phyloP scores from a whole-genome alignment of 495 filamentous ascomycete genomes.

The Trichoderma asperelloides region DNA sequence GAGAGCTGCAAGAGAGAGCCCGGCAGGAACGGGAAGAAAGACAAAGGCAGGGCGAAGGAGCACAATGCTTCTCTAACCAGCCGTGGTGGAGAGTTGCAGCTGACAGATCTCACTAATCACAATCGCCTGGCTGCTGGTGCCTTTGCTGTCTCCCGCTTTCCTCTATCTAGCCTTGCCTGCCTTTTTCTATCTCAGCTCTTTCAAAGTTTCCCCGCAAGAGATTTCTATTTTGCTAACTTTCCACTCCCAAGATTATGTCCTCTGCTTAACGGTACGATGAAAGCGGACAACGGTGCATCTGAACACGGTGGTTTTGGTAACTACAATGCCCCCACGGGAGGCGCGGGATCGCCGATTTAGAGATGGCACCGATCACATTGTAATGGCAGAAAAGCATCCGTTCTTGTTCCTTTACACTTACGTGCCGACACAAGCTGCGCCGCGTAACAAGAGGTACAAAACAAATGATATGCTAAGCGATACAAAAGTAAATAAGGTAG shows the following conservation, averaged over 20 bases:
- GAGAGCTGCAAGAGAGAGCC: background rate
- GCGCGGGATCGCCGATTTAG: slow-evolving; percentile 7
- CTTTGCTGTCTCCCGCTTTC: background rate
- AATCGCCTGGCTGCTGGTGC: background rate
- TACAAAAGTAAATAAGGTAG: background rate
- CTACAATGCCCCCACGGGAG: slow-evolving; percentile 28
- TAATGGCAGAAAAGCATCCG: too few relatives aligned
- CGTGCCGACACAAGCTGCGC: too few relatives aligned
- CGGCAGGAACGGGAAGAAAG: slow-evolving; percentile 1
- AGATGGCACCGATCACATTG: background rate
- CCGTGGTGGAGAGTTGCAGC: background rate
- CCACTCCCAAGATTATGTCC: slow-evolving; percentile 62
- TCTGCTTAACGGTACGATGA: slow-evolving; percentile 78
- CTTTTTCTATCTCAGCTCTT: background rate
- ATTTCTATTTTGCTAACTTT: slow-evolving; percentile 8
- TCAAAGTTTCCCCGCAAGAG: background rate
- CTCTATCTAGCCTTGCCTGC: background rate
- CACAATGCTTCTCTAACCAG: background rate
- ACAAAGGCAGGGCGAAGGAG: background rate
- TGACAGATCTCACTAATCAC: background rate
- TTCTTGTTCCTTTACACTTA: background rate
- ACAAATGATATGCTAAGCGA: background rate
- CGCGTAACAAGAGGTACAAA: background rate
- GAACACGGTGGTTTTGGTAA: slow-evolving; percentile 46
- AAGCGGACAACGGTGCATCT: slow-evolving; percentile 52